These are phyloP conservation scores for Suillus decipiens DNA, from an alignment of 768 basidiomycete species.

Conservation along the genomic window DNA sequence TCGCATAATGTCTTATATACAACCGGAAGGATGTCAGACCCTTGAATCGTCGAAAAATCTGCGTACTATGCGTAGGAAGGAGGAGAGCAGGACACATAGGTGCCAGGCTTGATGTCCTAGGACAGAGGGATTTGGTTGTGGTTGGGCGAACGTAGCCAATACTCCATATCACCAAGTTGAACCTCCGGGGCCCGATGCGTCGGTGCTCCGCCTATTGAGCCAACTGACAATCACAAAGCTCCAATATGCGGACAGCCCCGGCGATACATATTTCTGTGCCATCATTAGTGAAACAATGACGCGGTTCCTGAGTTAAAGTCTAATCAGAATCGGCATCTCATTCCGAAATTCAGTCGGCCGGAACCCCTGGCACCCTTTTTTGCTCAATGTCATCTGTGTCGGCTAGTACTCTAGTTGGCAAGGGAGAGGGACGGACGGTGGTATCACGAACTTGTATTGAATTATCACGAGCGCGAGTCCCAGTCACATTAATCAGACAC, in stretches of 20 bases:
- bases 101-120: background rate
- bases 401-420: background rate
- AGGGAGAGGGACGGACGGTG: no score
- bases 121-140: background rate
- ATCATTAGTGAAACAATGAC: background rate
- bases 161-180: background rate
- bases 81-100: constrained; percentile 11
- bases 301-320: background rate
- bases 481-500: no score
- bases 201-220: background rate
- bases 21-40: constrained; percentile 8
- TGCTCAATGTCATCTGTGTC: background rate
- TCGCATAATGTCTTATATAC: constrained; percentile 13
- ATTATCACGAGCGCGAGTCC: no score
- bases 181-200: background rate
- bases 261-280: background rate
- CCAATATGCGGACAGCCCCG: background rate
- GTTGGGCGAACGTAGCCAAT: background rate
- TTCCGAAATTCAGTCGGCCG: background rate
- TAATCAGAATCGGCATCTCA: background rate
- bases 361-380: background rate
- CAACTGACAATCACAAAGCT: background rate
- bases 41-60: constrained; percentile 10
- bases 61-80: constrained; percentile 12
- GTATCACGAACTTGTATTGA: no score